phyloP scores from a whole-genome alignment of 495 filamentous ascomycete genomes.

The Penicillium samsonianum region DNA sequence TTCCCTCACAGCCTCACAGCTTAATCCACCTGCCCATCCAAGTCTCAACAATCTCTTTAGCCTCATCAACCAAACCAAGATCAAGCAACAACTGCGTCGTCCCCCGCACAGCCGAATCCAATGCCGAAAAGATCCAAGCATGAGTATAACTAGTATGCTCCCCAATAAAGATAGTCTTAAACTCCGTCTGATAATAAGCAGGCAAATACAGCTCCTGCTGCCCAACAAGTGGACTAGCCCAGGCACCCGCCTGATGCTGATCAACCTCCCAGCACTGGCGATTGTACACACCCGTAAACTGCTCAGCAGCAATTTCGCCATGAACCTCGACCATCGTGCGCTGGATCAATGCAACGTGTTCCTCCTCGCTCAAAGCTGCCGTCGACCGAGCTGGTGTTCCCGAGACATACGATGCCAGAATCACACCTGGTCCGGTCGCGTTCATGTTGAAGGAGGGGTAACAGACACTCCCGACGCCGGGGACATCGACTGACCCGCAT shows the following conservation, averaged over 20 bases:
- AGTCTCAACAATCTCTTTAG: conserved; percentile 59
- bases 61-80: conserved; percentile 69
- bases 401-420: conserved; percentile 60
- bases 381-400: conserved; percentile 47
- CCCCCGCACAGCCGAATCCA: conserved; percentile 67
- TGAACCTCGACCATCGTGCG: conserved; percentile 63
- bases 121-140: conserved; percentile 68
- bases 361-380: conserved; percentile 46
- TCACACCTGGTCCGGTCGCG: conserved; percentile 58
- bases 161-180: conserved; percentile 66
- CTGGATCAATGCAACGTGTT: conserved; percentile 57
- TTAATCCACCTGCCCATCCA: conserved; percentile 71
- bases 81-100: conserved; percentile 66
- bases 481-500: conserved; percentile 58
- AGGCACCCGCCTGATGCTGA: conserved; percentile 52
- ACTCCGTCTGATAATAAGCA: conserved; percentile 68
- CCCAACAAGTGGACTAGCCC: conserved; percentile 57
- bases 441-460: conserved; percentile 68
- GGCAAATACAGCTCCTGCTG: conserved; percentile 68
- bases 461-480: conserved; percentile 59
- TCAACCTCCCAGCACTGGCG: conserved; percentile 63
- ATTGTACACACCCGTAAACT: conserved; percentile 61
- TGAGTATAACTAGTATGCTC: conserved; percentile 76
- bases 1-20: conserved; percentile 23
- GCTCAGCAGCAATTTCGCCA: conserved; percentile 53